Evolutionary conservation across 768 basidiomycete species (phyloP).

Genomic region (Butyriboletus loyo): DNA sequence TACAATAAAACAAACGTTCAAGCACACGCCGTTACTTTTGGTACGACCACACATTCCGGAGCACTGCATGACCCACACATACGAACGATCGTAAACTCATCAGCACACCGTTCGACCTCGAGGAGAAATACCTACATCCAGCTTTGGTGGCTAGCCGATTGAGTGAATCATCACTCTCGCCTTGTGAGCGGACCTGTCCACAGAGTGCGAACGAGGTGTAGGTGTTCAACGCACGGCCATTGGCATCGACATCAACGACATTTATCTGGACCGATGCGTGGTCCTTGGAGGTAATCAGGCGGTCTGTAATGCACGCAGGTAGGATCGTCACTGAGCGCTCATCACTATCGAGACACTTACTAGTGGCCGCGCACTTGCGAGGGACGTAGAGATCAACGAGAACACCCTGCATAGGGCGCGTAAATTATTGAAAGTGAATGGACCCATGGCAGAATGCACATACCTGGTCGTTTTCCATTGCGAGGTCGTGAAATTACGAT

Average conservation of each 20-base stretch:
- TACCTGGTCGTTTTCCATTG: conserved; percentile 93
- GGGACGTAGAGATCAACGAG: conserved; percentile 99
- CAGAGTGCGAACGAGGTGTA: conserved; percentile 92
- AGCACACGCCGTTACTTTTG: conserved; percentile 60
- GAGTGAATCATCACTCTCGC: conserved; percentile 94
- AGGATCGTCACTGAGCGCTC: not conserved
- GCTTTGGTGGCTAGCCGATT: conserved; percentile 95
- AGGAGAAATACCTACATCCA: conserved; percentile 66
- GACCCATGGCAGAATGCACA: conserved; percentile 21
- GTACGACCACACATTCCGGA: conserved; percentile 96
- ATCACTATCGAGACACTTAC: conserved; percentile 47
- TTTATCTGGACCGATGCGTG: conserved; percentile 98
- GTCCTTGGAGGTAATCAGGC: conserved; percentile 98
- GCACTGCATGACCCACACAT: conserved; percentile 51
- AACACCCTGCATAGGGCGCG: conserved; percentile 59
- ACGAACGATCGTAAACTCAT: conserved; percentile 3
- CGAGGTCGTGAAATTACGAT: conserved; percentile 19
- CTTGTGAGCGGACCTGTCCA: conserved; percentile 90
- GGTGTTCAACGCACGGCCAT: conserved; percentile 73
- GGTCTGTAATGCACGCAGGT: conserved; percentile 53
- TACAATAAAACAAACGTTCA: conserved; percentile 14
- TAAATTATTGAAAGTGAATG: not conserved
- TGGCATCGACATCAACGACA: conserved; percentile 90
- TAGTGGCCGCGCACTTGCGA: conserved; percentile 98
- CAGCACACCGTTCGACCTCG: not conserved